Evolutionary conservation across 2,329 filamentous ascomycete genomes (phyloP), one percentile per base, ranked within the genome.

Genomic region (Epichloe amarillans): DNA sequence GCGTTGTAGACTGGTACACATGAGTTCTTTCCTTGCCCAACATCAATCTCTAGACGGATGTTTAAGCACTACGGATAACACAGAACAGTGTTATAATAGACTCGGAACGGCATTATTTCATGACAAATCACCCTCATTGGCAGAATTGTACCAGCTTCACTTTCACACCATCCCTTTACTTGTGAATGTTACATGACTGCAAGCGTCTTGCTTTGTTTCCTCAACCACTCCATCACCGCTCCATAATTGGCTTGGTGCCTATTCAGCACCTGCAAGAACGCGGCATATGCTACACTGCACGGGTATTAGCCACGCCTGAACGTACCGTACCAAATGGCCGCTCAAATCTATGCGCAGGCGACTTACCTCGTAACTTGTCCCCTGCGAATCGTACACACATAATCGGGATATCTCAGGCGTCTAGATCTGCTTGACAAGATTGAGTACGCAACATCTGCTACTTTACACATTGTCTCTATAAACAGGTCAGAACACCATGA

Each of bases 201-300:
- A 23, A 41, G 38, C 30, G 17, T 19, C 65, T 69, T 37, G 59
- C 59, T 66, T 57, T 79, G 70, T 14, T 54, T 62, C 6, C 74
- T 71, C 53, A 95, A 66, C 88, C 88, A 95, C 35, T 62, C 64
- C 52, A 96, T 66, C 14, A 90, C 74, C 33, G 67, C 67, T 5
- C 61, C 61, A 65, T 88, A 87, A 50, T 73, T 76, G 36, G 83
- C 83, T 72, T 95, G 89, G 64, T 84, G 88, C 57, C 73, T 76
- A 46, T 66, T 64, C 58, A 96, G 72, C 30, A 93, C 82, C 48
- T 73, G 69, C 44, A 71, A 64, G 60, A 95, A 95, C 5, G 88
- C 88, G 30, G 72, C 72, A 48, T 82, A 80, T 0, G 82, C 83
- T 53, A 91, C 70, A 72, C 83, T 86, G 21, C 4, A 36, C 17